Evolutionary conservation across 106 monocot genomes (phyloP), one percentile per base, ranked within the genome.

Genomic region (Chionographis japonica): DNA sequence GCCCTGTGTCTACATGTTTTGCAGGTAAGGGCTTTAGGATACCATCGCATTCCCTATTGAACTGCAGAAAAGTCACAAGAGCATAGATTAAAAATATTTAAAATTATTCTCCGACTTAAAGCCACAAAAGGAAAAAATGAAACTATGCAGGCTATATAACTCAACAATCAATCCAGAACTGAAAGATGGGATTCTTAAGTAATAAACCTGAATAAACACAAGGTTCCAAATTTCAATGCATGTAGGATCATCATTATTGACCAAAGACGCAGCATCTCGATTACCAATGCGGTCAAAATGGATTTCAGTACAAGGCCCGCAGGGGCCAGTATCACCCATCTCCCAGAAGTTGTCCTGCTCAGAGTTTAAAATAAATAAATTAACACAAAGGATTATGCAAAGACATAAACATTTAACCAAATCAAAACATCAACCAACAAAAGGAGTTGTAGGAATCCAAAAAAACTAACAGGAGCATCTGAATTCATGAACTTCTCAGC

Each of bases 211-310:
- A 86, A 95, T 95, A 68, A 95, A 95, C 39, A 95, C 95, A 74
- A 95, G 86, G 71, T 95, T 92, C 95, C 95, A 95, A 46, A 95
- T 95, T 67, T 95, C 95, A 62, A 95, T 92, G 71, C 95, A 95
- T 18, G 95, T 92, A 13, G 95, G 95, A 74, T 95, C 95, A 78
- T 95, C 95, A 72, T 86, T 92, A 68, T 95, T 95, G 56, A 95
- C 95, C 77, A 95, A 75, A 17, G 86, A 79, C 58, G 95, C 79
- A 71, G 95, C 95, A 82, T 95, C 89, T 20, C 92, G 73, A 40
- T 83, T 86, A 20, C 95, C 95, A 63, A 95, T 60, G 53, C 89
- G 92, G 39, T 92, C 95, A 77, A 92, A 95, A 84, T 95, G 95
- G 59, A 95, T 92, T 75, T 95, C 95, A 27, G 92, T 89, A 54